These are phyloP conservation scores for Teratosphaeriaceae sp. DNA, from an alignment of 2,329 filamentous ascomycete genomes.

Conservation along the genomic window DNA sequence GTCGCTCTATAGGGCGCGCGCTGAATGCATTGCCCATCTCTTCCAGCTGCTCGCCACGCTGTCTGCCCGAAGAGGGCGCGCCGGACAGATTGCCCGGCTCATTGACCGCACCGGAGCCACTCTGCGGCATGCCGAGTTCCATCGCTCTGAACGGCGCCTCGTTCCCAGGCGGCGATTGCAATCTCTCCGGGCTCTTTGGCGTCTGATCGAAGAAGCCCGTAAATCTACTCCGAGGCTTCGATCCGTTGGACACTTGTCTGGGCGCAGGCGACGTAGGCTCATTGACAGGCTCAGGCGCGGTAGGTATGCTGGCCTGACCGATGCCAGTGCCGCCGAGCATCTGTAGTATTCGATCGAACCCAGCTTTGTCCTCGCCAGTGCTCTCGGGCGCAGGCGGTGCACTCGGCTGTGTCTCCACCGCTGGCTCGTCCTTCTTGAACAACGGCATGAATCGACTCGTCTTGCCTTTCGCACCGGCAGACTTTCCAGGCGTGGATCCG, in stretches of 20 bases:
- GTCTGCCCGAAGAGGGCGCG: neutral
- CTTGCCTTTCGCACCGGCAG: constrained; percentile 53
- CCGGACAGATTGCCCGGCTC: constrained; percentile 10
- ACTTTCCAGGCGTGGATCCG: constrained; percentile 27
- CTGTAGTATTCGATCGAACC: constrained; percentile 47
- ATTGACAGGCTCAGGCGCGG: constrained; percentile 6
- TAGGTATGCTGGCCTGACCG: constrained; percentile 1
- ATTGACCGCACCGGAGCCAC: constrained; percentile 7
- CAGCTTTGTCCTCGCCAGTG: constrained; percentile 69
- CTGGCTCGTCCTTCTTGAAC: constrained; percentile 35
- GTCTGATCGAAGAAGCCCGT: constrained; percentile 25
- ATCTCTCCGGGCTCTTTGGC: constrained; percentile 24
- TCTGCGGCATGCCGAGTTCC: constrained; percentile 2
- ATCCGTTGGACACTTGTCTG: constrained; percentile 18
- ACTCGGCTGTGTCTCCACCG: constrained; percentile 14
- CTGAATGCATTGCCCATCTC: constrained; percentile 8
- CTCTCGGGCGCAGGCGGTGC: constrained; percentile 28
- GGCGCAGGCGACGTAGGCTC: constrained; percentile 21
- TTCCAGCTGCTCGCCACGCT: too few relatives aligned
- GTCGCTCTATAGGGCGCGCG: too few relatives aligned
- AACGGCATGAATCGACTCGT: constrained; percentile 83
- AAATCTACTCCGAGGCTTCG: constrained; percentile 26
- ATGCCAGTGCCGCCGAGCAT: constrained; percentile 12
- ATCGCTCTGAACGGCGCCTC: constrained; percentile 6
- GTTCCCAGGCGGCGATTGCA: constrained; percentile 20